Evolutionary conservation across 768 basidiomycete genomes (phyloP), one percentile per base, ranked within the genome.

Genomic region (Inosperma sp.): DNA sequence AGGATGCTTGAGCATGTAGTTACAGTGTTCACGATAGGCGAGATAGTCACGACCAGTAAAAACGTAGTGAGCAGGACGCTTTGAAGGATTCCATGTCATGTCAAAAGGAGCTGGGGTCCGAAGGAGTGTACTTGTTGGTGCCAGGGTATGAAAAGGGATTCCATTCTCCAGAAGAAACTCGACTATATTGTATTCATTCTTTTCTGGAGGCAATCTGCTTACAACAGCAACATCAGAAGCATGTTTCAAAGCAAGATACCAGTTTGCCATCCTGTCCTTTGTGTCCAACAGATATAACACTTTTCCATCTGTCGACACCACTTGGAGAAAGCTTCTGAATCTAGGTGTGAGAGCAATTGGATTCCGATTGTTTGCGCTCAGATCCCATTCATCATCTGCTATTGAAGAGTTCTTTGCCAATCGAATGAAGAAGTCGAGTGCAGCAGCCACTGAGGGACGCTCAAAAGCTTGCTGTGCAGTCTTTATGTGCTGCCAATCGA

Each of bases 21-120:
- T 33, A 22, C 39, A 49, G 17, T 36, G 52, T 21, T 46, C 42
- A 10, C 25, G 46, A 49, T 56, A 59, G 3, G 42, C 29, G 16
- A 56, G 31, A 43, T 54, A 57, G 25, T 59, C 58, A 17, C 13
- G 17, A 5, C 31, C 25, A 19, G 19, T 42, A 39, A 54, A 54
- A 5, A 14, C n/a, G 27, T 54, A 37, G 12, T 29, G n/a, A 2
- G 26, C 31, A 6, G 37, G 4, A 9, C 53, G 34, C n/a, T 13
- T 19, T 5, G 48, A 41, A 10, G 29, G 19, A 21, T n/a, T 13
- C 5, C 39, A 19, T 16, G 21, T 21, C 4, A 42, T 21, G 8
- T 21, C 39, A 5, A 10, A 37, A 21, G 36, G 17, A 7, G 17
- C 19, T 26, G 47, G 53, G 7, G 21, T 41, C 25, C 39, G 29